phyloP scores from a whole-genome alignment of 495 filamentous ascomycete species.

The Hypoxylon trugodes region DNA sequence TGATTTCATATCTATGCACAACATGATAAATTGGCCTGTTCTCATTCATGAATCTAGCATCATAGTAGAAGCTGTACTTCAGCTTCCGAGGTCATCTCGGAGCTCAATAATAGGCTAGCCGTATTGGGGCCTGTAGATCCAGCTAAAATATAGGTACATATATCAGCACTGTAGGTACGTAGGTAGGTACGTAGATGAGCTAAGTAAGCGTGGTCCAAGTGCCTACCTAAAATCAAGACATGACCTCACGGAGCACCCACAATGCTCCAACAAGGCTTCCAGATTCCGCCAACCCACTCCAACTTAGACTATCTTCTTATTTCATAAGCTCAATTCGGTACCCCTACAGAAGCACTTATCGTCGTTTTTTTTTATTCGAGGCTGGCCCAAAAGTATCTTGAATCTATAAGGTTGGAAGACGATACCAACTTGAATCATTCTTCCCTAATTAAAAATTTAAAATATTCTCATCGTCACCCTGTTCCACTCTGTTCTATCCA shows the following conservation, averaged over 20 bases:
- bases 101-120: conserved; percentile 14
- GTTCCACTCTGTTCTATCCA: no score
- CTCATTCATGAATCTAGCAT: background rate
- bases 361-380: no score
- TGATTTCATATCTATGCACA: no score
- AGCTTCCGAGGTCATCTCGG: background rate
- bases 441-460: conserved; percentile 8
- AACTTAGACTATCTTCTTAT: conserved; percentile 6
- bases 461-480: conserved; percentile 7
- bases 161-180: background rate
- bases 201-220: conserved; percentile 21
- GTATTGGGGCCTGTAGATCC: background rate
- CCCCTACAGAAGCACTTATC: conserved; percentile 12
- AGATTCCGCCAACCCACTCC: conserved; percentile 29
- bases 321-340: conserved; percentile 14
- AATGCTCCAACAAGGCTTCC: conserved; percentile 27
- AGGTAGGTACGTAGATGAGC: background rate
- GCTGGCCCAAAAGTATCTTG: conserved; percentile 1
- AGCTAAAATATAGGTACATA: background rate
- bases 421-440: conserved; percentile 1
- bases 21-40: no score
- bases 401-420: background rate
- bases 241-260: conserved; percentile 37
- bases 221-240: conserved; percentile 28
- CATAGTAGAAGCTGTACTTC: background rate